Percentiles rank a stretch among this genome's conserved stretches.
These are phyloP conservation scores for Plectosphaerella cucumerina DNA, from an alignment of 2,329 filamentous ascomycete species.

Conservation along the genomic window DNA sequence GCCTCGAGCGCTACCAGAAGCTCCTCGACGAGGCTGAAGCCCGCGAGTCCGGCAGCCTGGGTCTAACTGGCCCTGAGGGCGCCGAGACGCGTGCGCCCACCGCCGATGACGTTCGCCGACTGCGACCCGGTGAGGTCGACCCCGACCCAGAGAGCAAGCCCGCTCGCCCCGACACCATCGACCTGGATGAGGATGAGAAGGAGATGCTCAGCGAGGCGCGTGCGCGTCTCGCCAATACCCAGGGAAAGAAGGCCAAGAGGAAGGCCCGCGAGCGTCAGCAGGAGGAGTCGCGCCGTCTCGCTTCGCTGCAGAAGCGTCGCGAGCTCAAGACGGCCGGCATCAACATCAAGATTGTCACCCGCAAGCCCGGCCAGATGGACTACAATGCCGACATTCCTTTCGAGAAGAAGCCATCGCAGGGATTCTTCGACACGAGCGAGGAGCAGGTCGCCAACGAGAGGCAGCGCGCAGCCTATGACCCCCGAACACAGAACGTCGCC, in stretches of 20 bases:
- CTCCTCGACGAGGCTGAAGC: constrained; percentile 94
- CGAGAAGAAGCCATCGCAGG: constrained; percentile 81
- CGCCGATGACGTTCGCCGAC: constrained; percentile 83
- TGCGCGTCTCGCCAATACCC: constrained; percentile 92
- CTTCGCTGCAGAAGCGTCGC: constrained; percentile 87
- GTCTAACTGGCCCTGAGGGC: constrained; percentile 79
- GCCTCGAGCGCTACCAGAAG: constrained; percentile 94
- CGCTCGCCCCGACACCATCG: constrained; percentile 91
- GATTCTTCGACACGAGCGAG: constrained; percentile 90
- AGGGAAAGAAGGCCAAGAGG: constrained; percentile 97
- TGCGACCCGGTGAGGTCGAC: constrained; percentile 91
- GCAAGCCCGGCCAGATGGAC: constrained; percentile 97
- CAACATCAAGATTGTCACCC: constrained; percentile 90
- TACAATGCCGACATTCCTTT: constrained; percentile 99
- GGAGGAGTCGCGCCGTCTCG: constrained; percentile 87
- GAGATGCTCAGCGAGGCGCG: constrained; percentile 98
- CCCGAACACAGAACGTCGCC: constrained; percentile 82
- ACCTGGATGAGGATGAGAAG: constrained; percentile 98
- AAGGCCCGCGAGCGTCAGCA: constrained; percentile 95
- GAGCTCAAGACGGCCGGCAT: constrained; percentile 97
- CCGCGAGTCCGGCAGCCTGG: constrained; percentile 77
- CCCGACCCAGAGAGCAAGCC: constrained; percentile 97
- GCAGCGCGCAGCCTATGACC: constrained; percentile 82
- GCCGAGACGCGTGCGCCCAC: constrained; percentile 83
- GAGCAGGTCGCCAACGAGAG: constrained; percentile 78